A percentile compares a stretch with the other conserved stretches of the same genome.
phyloP scores from a whole-genome alignment of 2,329 filamentous ascomycete genomes.

The Aspergillus eucalypticola region DNA sequence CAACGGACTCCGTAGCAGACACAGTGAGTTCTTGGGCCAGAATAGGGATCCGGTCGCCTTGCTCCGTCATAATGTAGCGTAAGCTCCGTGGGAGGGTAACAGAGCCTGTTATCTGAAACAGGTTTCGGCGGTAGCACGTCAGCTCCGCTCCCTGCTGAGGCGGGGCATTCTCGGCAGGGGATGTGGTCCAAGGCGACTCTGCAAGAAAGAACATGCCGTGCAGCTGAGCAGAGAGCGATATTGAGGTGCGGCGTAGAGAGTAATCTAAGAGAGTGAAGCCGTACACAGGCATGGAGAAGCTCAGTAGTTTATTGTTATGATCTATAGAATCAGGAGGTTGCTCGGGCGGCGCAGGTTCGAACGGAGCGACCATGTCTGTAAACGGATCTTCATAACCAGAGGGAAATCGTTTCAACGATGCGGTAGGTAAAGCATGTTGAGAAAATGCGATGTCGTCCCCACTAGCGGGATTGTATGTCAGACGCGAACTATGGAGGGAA shows the following conservation, averaged over 20 bases:
- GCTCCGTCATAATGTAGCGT: slow-evolving; percentile 78
- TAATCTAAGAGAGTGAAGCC: slow-evolving; percentile 63
- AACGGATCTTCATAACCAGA: slow-evolving; percentile 54
- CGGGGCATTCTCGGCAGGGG: slow-evolving; percentile 55
- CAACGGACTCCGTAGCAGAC: slow-evolving; percentile 90
- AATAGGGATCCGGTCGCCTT: slow-evolving; percentile 80
- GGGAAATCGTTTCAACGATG: slow-evolving; percentile 52
- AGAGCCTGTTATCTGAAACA: slow-evolving; percentile 93
- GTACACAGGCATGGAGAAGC: slow-evolving; percentile 66
- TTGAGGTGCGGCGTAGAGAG: slow-evolving; percentile 55
- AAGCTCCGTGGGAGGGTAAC: slow-evolving; percentile 77
- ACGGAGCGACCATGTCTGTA: slow-evolving; percentile 50
- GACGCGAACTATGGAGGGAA: neutral
- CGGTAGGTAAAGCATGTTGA: slow-evolving; percentile 41
- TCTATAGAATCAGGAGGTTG: slow-evolving; percentile 59
- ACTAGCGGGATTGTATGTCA: slow-evolving; percentile 29
- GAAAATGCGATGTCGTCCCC: slow-evolving; percentile 56
- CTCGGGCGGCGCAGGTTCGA: slow-evolving; percentile 47
- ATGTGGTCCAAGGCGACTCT: slow-evolving; percentile 63
- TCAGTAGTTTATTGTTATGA: slow-evolving; percentile 69
- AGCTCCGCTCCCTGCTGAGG: slow-evolving; percentile 64
- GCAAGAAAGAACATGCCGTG: slow-evolving; percentile 71
- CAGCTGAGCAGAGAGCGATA: slow-evolving; percentile 62
- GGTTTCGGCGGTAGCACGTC: slow-evolving; percentile 91
- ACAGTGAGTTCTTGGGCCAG: slow-evolving; percentile 81